Percentiles rank a stretch among this genome's conserved stretches.
Evolutionary conservation across 306 rosid species (phyloP).

Genomic region (Dicorynia guianensis): DNA sequence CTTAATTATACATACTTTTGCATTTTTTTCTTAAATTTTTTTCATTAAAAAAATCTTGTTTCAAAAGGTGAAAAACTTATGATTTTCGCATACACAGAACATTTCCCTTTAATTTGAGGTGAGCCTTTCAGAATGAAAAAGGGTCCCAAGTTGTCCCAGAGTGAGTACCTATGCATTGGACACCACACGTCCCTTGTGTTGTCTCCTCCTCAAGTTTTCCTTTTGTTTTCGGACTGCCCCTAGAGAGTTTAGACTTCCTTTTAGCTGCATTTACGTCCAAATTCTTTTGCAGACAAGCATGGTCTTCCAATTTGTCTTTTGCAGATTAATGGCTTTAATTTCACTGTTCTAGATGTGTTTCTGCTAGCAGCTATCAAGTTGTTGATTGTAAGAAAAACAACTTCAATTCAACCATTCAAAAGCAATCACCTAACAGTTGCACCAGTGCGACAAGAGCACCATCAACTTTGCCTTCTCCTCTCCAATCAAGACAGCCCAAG

Average conservation of each 20-base stretch:
- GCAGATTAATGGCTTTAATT: background rate
- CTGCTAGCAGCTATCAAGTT: background rate
- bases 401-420: too few species aligned
- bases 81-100: too few species aligned
- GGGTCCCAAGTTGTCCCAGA: background rate
- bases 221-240: background rate
- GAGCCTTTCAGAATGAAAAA: slow-evolving; percentile 11
- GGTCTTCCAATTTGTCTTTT: background rate
- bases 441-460: too few species aligned
- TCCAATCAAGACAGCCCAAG: too few species aligned
- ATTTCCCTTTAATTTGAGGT: background rate
- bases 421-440: too few species aligned
- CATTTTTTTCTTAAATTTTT: too few species aligned
- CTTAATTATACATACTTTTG: too few species aligned
- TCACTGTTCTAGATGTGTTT: slow-evolving; percentile 2
- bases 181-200: background rate
- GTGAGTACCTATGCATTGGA: background rate
- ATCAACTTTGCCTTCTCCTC: too few species aligned
- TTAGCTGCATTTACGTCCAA: background rate
- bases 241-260: background rate
- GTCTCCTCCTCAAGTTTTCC: background rate
- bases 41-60: too few species aligned
- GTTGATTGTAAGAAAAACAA: too few species aligned
- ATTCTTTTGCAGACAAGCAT: background rate
- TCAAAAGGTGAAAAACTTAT: too few species aligned